These are phyloP conservation scores for Akanthomyces uredinophilus DNA, from an alignment of 2,329 filamentous ascomycete genomes.

Conservation along the genomic window DNA sequence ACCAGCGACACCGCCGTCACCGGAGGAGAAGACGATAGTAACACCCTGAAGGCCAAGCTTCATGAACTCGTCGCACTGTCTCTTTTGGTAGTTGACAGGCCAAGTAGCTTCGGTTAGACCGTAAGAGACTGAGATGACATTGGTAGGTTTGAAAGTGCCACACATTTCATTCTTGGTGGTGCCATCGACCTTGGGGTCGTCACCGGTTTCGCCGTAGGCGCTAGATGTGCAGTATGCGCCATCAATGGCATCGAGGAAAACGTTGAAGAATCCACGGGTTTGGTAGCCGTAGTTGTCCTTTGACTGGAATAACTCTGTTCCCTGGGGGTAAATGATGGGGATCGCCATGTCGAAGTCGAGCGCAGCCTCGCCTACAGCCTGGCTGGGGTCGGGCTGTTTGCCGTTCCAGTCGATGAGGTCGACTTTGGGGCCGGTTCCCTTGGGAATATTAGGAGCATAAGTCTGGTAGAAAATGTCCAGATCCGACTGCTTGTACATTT, in stretches of 20 bases:
- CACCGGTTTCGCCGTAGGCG: slow-evolving; percentile 22
- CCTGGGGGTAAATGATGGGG: slow-evolving; percentile 47
- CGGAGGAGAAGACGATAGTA: slow-evolving; percentile 36
- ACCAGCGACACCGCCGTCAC: slow-evolving; percentile 34
- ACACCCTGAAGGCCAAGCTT: slow-evolving; percentile 41
- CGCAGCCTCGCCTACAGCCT: slow-evolving; percentile 35
- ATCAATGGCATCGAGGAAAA: slow-evolving; percentile 45
- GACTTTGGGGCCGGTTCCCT: slow-evolving; percentile 30
- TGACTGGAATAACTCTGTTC: slow-evolving; percentile 33
- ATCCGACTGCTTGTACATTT: slow-evolving; percentile 36
- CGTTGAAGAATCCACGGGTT: neutral
- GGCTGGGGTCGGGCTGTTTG: slow-evolving; percentile 16
- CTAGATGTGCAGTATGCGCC: slow-evolving; percentile 41
- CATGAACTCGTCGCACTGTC: slow-evolving; percentile 38
- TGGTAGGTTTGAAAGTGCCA: slow-evolving; percentile 19
- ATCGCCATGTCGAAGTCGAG: slow-evolving; percentile 45
- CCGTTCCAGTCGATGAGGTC: slow-evolving; percentile 26
- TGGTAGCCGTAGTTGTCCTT: neutral
- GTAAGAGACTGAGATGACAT: slow-evolving; percentile 39
- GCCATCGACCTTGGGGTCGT: neutral
- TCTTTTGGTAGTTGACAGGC: slow-evolving; percentile 41
- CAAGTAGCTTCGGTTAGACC: slow-evolving; percentile 42
- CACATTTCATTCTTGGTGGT: slow-evolving; percentile 16
- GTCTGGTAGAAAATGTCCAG: slow-evolving; percentile 32
- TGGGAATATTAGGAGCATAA: slow-evolving; percentile 30